A percentile compares a stretch with the other conserved stretches of the same genome.
Evolutionary conservation across 2,329 filamentous ascomycete species (phyloP).

Genomic region (Fusarium annulatum): DNA sequence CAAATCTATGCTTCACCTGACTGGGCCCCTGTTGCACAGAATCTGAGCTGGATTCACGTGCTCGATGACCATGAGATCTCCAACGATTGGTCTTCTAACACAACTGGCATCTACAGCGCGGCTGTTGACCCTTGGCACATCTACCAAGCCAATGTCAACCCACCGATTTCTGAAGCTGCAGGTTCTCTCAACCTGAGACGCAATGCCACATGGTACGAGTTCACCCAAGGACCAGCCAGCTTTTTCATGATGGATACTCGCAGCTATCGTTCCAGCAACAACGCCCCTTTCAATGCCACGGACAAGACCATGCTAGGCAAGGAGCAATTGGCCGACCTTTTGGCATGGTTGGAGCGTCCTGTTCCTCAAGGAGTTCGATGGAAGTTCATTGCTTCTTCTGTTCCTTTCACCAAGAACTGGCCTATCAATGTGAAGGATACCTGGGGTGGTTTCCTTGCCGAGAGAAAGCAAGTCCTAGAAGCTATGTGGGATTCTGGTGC

Average conservation of each 20-base stretch:
- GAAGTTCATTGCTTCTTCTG: slow-evolving; percentile 91
- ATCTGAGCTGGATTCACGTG: slow-evolving; percentile 97
- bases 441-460: slow-evolving; percentile 90
- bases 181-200: slow-evolving; percentile 51
- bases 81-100: slow-evolving; percentile 91
- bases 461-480: slow-evolving; percentile 83
- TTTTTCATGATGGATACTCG: slow-evolving; percentile 97
- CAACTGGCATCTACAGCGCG: slow-evolving; percentile 80
- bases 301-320: slow-evolving; percentile 89
- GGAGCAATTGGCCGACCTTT: slow-evolving; percentile 81
- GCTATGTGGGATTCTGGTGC: slow-evolving; percentile 91
- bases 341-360: slow-evolving; percentile 78
- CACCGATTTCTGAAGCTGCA: slow-evolving; percentile 71
- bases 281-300: slow-evolving; percentile 66
- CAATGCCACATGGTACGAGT: slow-evolving; percentile 86
- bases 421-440: slow-evolving; percentile 87
- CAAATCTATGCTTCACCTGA: slow-evolving; percentile 96
- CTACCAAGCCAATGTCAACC: slow-evolving; percentile 89
- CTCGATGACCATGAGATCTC: slow-evolving; percentile 96
- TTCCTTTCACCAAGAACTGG: slow-evolving; percentile 99
- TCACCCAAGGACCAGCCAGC: slow-evolving; percentile 87
- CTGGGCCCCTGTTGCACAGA: slow-evolving; percentile 79
- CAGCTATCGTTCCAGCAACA: slow-evolving; percentile 80
- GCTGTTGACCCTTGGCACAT: slow-evolving; percentile 87
- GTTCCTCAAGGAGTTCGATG: slow-evolving; percentile 84